A percentile compares a stretch with the other conserved stretches of the same genome.
Conservation (phyloP, 148 eudicot species). For the Heliamphora exappendiculata region DNA sequence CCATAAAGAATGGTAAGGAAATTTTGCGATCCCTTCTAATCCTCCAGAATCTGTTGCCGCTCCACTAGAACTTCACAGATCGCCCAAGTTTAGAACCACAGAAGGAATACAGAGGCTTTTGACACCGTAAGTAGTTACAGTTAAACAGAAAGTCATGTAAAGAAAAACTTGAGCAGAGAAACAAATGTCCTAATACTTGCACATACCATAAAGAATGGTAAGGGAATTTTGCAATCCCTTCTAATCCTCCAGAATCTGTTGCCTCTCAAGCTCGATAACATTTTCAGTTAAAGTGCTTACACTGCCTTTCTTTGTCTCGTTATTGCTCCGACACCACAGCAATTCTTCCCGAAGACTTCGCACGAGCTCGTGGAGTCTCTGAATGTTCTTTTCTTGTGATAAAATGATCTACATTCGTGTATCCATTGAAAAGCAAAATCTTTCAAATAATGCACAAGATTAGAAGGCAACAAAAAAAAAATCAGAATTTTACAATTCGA, state of each 20-base stretch:
- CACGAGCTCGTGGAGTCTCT: slow-evolving; percentile 70
- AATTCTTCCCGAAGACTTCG: slow-evolving; percentile 60
- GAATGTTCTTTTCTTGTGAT: slow-evolving; percentile 90
- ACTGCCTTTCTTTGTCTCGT: slow-evolving; percentile 37
- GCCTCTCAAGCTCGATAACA: slow-evolving; percentile 57
- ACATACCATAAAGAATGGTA: slow-evolving; percentile 6
- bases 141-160: neutral
- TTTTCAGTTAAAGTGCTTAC: slow-evolving; percentile 46
- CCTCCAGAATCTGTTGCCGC: slow-evolving; percentile 59
- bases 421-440: neutral
- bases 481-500: neutral
- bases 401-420: slow-evolving; percentile 58
- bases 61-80: too few species aligned
- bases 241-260: slow-evolving; percentile 60
- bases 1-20: neutral
- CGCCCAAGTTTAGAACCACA: too few species aligned
- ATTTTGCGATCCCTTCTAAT: slow-evolving; percentile 23
- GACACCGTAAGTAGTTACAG: neutral
- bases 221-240: neutral
- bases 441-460: neutral
- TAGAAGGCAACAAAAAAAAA: neutral
- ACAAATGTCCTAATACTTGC: neutral
- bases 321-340: slow-evolving; percentile 48
- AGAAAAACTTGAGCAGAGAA: neutral
- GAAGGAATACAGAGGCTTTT: neutral